These are phyloP conservation scores for Suillus americanus DNA, from an alignment of 768 basidiomycete genomes.

Conservation along the genomic window DNA sequence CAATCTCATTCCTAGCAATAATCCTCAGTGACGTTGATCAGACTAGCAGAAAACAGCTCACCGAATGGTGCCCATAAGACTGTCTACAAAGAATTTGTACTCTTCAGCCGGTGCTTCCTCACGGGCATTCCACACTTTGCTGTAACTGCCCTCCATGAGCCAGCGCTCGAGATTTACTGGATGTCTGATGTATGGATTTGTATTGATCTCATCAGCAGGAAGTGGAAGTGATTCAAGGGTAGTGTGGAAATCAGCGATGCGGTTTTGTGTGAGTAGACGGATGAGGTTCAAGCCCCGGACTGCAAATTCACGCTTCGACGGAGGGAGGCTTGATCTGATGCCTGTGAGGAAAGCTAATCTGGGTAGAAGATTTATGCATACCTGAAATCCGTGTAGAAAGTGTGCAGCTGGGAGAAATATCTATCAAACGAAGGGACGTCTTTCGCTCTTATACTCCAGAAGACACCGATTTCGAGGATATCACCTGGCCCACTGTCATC, in stretches of 20 bases:
- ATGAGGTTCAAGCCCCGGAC: constrained; percentile 94
- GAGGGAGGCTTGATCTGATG: constrained; percentile 68
- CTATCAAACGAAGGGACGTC: constrained; percentile 94
- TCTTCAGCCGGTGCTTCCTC: constrained; percentile 92
- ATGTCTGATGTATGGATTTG: constrained; percentile 76
- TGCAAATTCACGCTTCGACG: constrained; percentile 83
- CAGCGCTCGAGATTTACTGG: constrained; percentile 92
- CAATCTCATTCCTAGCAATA: constrained; percentile 83
- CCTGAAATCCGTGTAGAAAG: constrained; percentile 88
- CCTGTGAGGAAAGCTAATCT: constrained; percentile 9
- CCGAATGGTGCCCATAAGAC: constrained; percentile 93
- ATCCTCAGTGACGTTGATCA: constrained; percentile 8
- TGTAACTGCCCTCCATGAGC: constrained; percentile 99
- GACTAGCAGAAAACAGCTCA: constrained; percentile 31
- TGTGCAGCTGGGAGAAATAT: constrained; percentile 89
- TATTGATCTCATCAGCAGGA: constrained; percentile 62
- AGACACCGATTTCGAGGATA: constrained; percentile 93
- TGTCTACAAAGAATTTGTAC: constrained; percentile 92
- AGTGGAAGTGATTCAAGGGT: constrained; percentile 86
- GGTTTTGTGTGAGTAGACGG: constrained; percentile 90
- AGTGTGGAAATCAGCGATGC: constrained; percentile 97
- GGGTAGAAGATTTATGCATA: constrained; percentile 26
- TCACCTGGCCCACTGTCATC: constrained; percentile 57
- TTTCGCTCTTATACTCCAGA: constrained; percentile 86
- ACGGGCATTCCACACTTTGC: constrained; percentile 95